Base-by-base conservation (phyloP, 495 filamentous ascomycete genomes). In the Xylaria cubensis region DNA sequence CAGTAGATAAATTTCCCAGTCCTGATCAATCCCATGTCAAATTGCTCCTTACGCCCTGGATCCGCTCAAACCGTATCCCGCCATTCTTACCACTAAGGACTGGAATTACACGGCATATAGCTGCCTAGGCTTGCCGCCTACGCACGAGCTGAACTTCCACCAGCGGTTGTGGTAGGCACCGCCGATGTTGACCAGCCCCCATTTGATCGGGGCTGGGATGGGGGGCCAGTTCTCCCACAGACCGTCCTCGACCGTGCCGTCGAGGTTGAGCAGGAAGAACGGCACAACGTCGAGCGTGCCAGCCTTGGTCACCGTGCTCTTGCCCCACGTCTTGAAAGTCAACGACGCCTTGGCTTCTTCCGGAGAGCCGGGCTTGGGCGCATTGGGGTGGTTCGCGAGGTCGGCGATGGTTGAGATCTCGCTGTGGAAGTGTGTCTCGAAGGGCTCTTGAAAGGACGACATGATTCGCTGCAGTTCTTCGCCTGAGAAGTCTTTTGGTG, bases 231-330 rank as follows among this genome's bases (percentile, higher is more conserved):
- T 80, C 17, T 76, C 78, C 87, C 87, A 88, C 67, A 81, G 69
- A 39, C 87, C 87, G 48, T 86, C 86, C 81, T 89, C 87, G 65
- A 78, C 83, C 19, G 84, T 85, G 50, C 80, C 78, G 75, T 89
- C 87, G 24, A 88, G 79, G 71, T 89, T 89, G 62, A 89, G 78
- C 68, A 89, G 79, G 79, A 89, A 88, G 75, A 89, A 87, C 0
- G 86, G 87, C 34, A 89, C 82, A 7, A 85, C 85, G 71, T 87
- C 85, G 12, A 80, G 78, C 2, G 81, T 72, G 61, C 85, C 85
- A 0, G 85, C 84, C 77, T 84, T 86, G 41, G 81, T 83, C 19
- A 87, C 82, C 13, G 84, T 87, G 73, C 77, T 82, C 76, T 85
- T 86, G 71, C 85, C 86, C 78, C 86, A 86, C 13, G 76, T 63